phyloP scores from a whole-genome alignment of 306 rosid species.

The Fragaria nilgerrensis region DNA sequence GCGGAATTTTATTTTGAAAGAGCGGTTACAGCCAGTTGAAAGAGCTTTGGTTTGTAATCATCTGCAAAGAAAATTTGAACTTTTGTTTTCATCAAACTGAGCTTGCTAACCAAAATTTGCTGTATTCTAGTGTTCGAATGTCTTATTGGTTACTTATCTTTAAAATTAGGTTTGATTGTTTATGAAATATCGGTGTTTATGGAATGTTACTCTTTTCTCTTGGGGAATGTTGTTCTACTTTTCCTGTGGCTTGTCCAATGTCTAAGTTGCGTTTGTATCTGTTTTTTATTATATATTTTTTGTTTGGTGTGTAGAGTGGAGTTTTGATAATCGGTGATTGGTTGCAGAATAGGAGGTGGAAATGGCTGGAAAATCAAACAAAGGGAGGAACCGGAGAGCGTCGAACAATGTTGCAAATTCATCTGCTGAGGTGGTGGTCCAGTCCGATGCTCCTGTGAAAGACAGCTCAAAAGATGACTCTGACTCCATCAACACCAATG shows the following conservation, averaged over 20 bases:
- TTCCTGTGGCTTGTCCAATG: not conserved
- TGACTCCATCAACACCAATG: conserved; percentile 39
- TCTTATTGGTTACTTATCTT: not conserved
- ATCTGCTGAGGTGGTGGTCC: conserved; percentile 25
- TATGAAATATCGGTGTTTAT: not conserved
- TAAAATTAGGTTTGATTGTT: not conserved
- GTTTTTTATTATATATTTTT: not conserved
- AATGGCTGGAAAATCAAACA: conserved; percentile 93
- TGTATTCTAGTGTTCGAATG: not conserved
- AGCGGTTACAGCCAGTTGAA: too few species aligned
- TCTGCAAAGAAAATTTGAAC: not conserved
- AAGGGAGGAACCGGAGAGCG: conserved; percentile 62
- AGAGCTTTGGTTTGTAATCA: not conserved
- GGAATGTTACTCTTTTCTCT: not conserved
- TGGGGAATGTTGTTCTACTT: too few species aligned
- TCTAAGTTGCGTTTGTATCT: not conserved
- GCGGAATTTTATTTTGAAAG: too few species aligned
- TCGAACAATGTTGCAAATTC: conserved; percentile 30
- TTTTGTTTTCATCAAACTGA: not conserved
- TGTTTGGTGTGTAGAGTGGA: not conserved
- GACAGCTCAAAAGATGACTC: conserved; percentile 16
- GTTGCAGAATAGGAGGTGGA: conserved; percentile 31
- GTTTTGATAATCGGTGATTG: not conserved
- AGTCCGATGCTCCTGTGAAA: conserved; percentile 38
- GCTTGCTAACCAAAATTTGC: not conserved